Conservation (phyloP, 495 filamentous ascomycete genomes). For the Lentithecium fluviatile region DNA sequence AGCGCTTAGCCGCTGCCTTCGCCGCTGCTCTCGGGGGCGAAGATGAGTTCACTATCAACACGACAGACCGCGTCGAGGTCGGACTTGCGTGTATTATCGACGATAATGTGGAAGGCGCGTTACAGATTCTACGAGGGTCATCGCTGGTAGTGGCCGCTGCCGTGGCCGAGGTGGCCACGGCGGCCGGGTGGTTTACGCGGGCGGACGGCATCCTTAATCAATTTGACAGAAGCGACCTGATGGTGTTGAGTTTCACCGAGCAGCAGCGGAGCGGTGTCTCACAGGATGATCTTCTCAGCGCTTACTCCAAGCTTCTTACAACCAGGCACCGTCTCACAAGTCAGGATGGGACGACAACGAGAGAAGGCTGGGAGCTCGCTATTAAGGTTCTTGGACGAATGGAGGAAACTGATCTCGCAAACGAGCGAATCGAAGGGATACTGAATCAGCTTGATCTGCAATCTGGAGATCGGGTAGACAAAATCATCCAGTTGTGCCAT, state of each 20-base stretch:
- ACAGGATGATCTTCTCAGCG: conserved; percentile 70
- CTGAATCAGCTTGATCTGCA: conserved; percentile 63
- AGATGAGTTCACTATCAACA: conserved; percentile 66
- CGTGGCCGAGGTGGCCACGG: conserved; percentile 73
- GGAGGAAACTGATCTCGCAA: conserved; percentile 61
- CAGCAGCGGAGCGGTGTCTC: conserved; percentile 25
- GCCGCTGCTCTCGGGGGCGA: conserved; percentile 49
- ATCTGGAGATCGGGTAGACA: conserved; percentile 67
- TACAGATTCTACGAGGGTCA: conserved; percentile 73
- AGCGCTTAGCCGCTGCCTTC: conserved; percentile 54
- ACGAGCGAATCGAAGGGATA: conserved; percentile 65
- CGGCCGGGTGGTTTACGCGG: conserved; percentile 70
- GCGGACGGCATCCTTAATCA: conserved; percentile 45
- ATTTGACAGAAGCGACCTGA: conserved; percentile 59
- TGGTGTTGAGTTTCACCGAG: conserved; percentile 57
- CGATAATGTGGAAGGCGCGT: conserved; percentile 67
- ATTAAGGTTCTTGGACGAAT: conserved; percentile 73
- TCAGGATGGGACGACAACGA: conserved; percentile 41
- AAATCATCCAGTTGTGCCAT: conserved; percentile 67
- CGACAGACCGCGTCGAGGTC: conserved; percentile 69
- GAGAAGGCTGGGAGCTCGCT: conserved; percentile 83
- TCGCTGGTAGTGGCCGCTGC: conserved; percentile 72
- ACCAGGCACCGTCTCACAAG: conserved; percentile 43
- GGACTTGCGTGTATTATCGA: conserved; percentile 76
- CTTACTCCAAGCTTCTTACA: conserved; percentile 62